Percentiles rank a stretch among this genome's conserved stretches.
Evolutionary conservation across 2,329 filamentous ascomycete species (phyloP).

Genomic region (Camillea tinctor): DNA sequence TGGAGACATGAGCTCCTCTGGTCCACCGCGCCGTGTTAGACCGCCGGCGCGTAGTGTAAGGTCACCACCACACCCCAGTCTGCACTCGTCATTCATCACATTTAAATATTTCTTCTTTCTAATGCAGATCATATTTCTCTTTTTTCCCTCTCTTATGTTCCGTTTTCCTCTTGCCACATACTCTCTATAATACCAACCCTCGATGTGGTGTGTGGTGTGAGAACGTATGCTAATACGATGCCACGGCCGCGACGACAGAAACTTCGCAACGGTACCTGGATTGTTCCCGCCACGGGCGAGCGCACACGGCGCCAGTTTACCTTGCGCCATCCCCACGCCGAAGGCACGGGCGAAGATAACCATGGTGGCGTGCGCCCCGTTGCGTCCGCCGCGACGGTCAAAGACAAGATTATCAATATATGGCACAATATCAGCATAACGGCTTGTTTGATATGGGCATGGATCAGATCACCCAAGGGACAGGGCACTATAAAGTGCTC

Average conservation of each 20-base stretch:
- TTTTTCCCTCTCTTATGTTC: slow-evolving; percentile 3
- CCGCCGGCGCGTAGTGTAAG: slow-evolving; percentile 26
- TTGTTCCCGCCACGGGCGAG: slow-evolving; percentile 83
- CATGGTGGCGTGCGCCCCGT: slow-evolving; percentile 35
- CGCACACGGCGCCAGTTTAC: slow-evolving; percentile 79
- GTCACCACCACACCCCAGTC: not conserved
- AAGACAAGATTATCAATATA: slow-evolving; percentile 35
- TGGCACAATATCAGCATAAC: slow-evolving; percentile 39
- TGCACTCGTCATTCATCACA: not conserved
- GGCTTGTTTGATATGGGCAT: slow-evolving; percentile 49
- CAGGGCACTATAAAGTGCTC: slow-evolving; percentile 87
- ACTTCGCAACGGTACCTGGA: slow-evolving; percentile 81
- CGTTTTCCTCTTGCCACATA: not conserved
- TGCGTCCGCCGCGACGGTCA: slow-evolving; percentile 34
- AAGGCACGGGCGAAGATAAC: slow-evolving; percentile 16
- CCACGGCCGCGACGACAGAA: slow-evolving; percentile 55
- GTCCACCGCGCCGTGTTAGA: slow-evolving; percentile 18
- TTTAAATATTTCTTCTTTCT: slow-evolving; percentile 3
- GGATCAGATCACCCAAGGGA: slow-evolving; percentile 70
- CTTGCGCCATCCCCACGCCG: slow-evolving; percentile 51
- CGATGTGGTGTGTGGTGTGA: slow-evolving; percentile 32
- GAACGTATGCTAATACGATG: slow-evolving; percentile 45
- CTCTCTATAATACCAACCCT: slow-evolving; percentile 4
- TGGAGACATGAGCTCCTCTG: slow-evolving; percentile 13
- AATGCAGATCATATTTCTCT: not conserved